phyloP scores from a whole-genome alignment of 345 rosid species.

The Alliaria petiolata region DNA sequence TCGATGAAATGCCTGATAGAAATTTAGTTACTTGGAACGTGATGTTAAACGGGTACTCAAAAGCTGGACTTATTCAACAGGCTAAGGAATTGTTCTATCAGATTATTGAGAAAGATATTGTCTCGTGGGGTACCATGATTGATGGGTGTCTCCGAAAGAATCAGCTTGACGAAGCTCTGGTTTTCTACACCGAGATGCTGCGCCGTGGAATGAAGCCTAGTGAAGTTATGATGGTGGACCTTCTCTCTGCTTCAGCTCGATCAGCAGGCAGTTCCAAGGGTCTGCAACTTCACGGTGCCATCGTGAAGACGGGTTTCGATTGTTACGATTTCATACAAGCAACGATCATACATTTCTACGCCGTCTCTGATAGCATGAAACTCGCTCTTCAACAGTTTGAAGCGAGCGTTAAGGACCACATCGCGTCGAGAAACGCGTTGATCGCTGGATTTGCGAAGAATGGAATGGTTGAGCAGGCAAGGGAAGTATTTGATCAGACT shows the following conservation, averaged over 20 bases:
- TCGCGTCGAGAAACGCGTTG: conserved; percentile 65
- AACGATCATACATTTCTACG: conserved; percentile 62
- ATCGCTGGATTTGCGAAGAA: conserved; percentile 61
- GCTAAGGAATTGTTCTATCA: conserved; percentile 56
- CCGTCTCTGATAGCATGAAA: conserved; percentile 44
- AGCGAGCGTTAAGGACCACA: conserved; percentile 43
- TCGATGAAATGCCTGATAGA: conserved; percentile 62
- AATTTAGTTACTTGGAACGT: conserved; percentile 79
- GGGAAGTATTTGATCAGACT: conserved; percentile 53
- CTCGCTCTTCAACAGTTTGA: conserved; percentile 65
- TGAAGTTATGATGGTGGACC: conserved; percentile 67
- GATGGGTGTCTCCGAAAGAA: conserved; percentile 54
- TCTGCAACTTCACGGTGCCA: conserved; percentile 52
- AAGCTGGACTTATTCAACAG: conserved; percentile 55
- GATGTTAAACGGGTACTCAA: conserved; percentile 79
- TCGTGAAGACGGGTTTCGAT: conserved; percentile 61
- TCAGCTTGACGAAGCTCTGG: conserved; percentile 53
- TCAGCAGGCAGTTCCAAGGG: conserved; percentile 39
- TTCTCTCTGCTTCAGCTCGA: conserved; percentile 70
- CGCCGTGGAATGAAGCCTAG: conserved; percentile 44
- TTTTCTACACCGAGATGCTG: conserved; percentile 49
- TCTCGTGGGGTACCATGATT: conserved; percentile 77
- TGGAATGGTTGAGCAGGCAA: conserved; percentile 56
- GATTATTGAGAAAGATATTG: conserved; percentile 59
- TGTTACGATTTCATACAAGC: conserved; percentile 63